Evolutionary conservation across 2,329 filamentous ascomycete genomes (phyloP).

Genomic region (Penicillium sp.): DNA sequence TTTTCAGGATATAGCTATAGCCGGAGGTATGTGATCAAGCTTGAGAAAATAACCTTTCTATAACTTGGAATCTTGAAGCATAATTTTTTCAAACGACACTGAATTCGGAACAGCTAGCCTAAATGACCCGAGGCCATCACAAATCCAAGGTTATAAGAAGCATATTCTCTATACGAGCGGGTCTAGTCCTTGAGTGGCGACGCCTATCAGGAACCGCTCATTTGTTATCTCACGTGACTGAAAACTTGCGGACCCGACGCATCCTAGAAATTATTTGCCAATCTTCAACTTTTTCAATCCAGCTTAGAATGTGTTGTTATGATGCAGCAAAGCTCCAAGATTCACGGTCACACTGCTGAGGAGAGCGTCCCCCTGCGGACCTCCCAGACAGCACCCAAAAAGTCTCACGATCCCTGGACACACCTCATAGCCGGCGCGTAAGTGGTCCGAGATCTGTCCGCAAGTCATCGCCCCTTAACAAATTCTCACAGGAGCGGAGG

Average conservation of each 20-base stretch:
- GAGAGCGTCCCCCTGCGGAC: slow-evolving; percentile 8
- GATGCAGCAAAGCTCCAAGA: slow-evolving; percentile 19
- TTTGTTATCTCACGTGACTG: slow-evolving; percentile 22
- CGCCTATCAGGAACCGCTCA: slow-evolving; percentile 8
- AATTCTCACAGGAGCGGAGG: slow-evolving; percentile 56
- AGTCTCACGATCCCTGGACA: slow-evolving; percentile 25
- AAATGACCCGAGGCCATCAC: no score
- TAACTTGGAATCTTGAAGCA: no score
- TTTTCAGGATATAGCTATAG: no score
- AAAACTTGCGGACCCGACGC: slow-evolving; percentile 14
- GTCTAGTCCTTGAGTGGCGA: background rate
- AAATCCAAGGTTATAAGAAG: no score
- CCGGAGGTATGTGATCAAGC: no score
- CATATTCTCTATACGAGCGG: background rate
- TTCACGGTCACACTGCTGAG: slow-evolving; percentile 14
- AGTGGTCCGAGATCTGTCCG: slow-evolving; percentile 11
- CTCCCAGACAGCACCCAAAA: slow-evolving; percentile 10
- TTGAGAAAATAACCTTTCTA: no score
- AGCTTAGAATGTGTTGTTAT: slow-evolving; percentile 13
- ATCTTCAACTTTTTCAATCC: slow-evolving; percentile 4
- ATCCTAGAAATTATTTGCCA: slow-evolving; percentile 5
- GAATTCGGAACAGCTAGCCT: no score
- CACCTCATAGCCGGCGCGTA: slow-evolving; percentile 38
- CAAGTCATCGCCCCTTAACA: background rate
- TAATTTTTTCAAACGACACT: no score